Evolutionary conservation across 805 yeast species (phyloP).

Genomic region (Lipomyces kockii): DNA sequence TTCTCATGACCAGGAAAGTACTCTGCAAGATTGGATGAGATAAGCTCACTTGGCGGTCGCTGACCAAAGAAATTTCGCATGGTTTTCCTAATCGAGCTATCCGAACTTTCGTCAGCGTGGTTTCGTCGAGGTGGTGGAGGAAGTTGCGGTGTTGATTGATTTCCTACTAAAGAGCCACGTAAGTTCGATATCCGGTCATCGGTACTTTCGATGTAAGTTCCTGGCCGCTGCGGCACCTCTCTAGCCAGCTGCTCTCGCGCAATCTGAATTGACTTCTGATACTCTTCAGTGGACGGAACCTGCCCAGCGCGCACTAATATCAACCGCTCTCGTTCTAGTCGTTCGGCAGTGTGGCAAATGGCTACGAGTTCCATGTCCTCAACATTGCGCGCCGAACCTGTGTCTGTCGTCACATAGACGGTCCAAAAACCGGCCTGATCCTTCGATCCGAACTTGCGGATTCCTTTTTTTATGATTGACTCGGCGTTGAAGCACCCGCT

Average conservation of each 20-base stretch:
- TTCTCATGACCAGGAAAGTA: conserved; percentile 86
- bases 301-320: conserved; percentile 69
- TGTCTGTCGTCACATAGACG: conserved; percentile 65
- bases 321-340: conserved; percentile 70
- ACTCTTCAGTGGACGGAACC: conserved; percentile 54
- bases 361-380: conserved; percentile 83
- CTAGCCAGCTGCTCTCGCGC: conserved; percentile 34
- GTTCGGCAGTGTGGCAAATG: conserved; percentile 74
- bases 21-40: conserved; percentile 84
- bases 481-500: conserved; percentile 81
- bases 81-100: conserved; percentile 26
- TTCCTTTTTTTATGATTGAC: conserved; percentile 70
- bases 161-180: not conserved
- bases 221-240: conserved; percentile 27
- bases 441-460: conserved; percentile 54
- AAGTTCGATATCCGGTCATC: not conserved
- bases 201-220: conserved; percentile 20
- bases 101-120: conserved; percentile 6
- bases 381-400: conserved; percentile 56
- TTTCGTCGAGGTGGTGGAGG: conserved; percentile 2
- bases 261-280: conserved; percentile 37
- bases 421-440: conserved; percentile 43
- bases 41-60: conserved; percentile 91
- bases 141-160: conserved; percentile 5
- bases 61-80: conserved; percentile 71